Evolutionary conservation across 2,329 filamentous ascomycete species (phyloP).

Genomic region (Thelonectria discophora): DNA sequence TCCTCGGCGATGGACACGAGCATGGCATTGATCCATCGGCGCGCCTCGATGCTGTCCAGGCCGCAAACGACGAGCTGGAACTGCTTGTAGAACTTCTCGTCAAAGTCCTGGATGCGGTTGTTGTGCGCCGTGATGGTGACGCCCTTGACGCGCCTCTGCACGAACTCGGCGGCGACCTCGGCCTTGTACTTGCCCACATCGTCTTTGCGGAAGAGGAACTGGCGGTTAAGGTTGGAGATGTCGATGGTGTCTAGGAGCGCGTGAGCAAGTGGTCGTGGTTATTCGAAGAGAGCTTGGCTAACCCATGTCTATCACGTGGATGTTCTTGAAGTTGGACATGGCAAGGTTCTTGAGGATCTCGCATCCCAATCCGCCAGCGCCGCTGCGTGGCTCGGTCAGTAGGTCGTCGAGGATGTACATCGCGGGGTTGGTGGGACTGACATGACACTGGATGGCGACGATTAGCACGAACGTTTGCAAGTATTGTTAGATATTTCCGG

Average conservation of each 20-base stretch:
- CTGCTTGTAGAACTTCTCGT: slow-evolving; percentile 95
- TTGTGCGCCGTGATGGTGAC: slow-evolving; percentile 95
- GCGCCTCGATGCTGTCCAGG: slow-evolving; percentile 94
- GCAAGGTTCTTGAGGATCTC: slow-evolving; percentile 97
- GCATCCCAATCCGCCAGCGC: slow-evolving; percentile 92
- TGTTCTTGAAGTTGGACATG: slow-evolving; percentile 93
- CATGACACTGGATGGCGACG: slow-evolving; percentile 57
- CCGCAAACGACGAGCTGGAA: slow-evolving; percentile 95
- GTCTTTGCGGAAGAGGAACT: slow-evolving; percentile 91
- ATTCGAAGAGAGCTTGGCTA: slow-evolving; percentile 37
- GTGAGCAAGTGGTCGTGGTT: slow-evolving; percentile 22
- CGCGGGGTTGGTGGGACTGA: slow-evolving; percentile 45
- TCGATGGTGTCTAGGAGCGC: slow-evolving; percentile 84
- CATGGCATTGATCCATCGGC: slow-evolving; percentile 98
- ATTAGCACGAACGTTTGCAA: slow-evolving; percentile 25
- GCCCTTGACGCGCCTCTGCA: slow-evolving; percentile 87
- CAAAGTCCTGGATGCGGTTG: slow-evolving; percentile 95
- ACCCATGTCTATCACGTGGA: slow-evolving; percentile 99
- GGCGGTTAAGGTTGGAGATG: slow-evolving; percentile 96
- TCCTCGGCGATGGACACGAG: slow-evolving; percentile 89
- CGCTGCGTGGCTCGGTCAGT: slow-evolving; percentile 61
- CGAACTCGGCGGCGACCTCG: slow-evolving; percentile 89
- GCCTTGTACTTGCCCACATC: slow-evolving; percentile 96
- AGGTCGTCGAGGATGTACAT: slow-evolving; percentile 15
- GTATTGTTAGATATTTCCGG: slow-evolving; percentile 21